A percentile compares a stretch with the other conserved stretches of the same genome.
Evolutionary conservation across 2,329 filamentous ascomycete species (phyloP).

Genomic region (Calonectria hawksworthii): DNA sequence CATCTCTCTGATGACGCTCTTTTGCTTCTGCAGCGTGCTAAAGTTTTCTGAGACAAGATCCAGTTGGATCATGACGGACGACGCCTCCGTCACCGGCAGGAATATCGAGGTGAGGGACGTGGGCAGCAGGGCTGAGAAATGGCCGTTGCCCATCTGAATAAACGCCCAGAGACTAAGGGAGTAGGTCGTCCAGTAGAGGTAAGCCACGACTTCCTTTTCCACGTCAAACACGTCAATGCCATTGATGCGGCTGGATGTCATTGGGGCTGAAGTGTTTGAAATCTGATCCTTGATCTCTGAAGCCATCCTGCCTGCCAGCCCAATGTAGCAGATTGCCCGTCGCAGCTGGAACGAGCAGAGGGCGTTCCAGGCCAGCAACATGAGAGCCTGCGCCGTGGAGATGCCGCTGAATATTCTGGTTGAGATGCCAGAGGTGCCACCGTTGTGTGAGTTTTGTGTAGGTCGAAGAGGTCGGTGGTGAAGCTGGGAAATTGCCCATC

Average conservation of each 20-base stretch:
- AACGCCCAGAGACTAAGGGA: slow-evolving; percentile 56
- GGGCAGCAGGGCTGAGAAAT: slow-evolving; percentile 42
- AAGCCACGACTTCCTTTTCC: slow-evolving; percentile 55
- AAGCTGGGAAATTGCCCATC: slow-evolving; percentile 52
- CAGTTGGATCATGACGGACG: slow-evolving; percentile 49
- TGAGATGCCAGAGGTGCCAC: slow-evolving; percentile 45
- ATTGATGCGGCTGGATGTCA: slow-evolving; percentile 55
- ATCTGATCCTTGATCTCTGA: slow-evolving; percentile 51
- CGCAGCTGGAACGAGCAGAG: slow-evolving; percentile 50
- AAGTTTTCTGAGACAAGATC: slow-evolving; percentile 55
- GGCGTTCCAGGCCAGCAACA: slow-evolving; percentile 55
- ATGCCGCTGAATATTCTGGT: slow-evolving; percentile 51
- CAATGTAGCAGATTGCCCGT: slow-evolving; percentile 52
- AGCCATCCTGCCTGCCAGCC: slow-evolving; percentile 50
- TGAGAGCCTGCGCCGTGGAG: slow-evolving; percentile 51
- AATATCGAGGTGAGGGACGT: slow-evolving; percentile 45
- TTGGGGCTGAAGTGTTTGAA: slow-evolving; percentile 41
- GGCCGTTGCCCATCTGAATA: slow-evolving; percentile 50
- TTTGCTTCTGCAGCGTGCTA: slow-evolving; percentile 53
- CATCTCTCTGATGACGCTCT: slow-evolving; percentile 51
- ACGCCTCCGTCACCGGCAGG: slow-evolving; percentile 47
- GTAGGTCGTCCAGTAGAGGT: slow-evolving; percentile 57
- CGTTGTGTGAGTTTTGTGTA: slow-evolving; percentile 36
- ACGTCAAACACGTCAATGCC: slow-evolving; percentile 57
- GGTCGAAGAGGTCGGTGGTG: slow-evolving; percentile 43